Evolutionary conservation across 148 eudicot species (phyloP).

Genomic region (Polygonum aviculare): DNA sequence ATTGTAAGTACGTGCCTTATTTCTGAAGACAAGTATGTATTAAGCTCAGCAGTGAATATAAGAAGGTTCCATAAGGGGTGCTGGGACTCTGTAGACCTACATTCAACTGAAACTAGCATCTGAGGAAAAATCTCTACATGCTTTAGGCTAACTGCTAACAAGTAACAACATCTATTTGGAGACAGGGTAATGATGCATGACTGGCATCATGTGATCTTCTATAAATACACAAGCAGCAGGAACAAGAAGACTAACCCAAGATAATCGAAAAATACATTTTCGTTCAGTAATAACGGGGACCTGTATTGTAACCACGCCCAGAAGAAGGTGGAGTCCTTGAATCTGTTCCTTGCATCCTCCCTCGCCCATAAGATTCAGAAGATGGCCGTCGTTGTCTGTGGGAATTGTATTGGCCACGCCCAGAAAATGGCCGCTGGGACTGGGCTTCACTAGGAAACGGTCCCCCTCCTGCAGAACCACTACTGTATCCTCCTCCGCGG

Average conservation of each 20-base stretch:
- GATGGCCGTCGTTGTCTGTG: conserved; percentile 57
- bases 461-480: conserved; percentile 23
- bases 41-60: not conserved
- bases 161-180: not conserved
- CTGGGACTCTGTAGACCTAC: not conserved
- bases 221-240: not conserved
- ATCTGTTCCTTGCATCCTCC: conserved; percentile 48
- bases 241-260: not conserved
- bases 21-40: not conserved
- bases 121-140: not conserved
- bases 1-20: not conserved
- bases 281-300: conserved; percentile 60
- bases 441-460: conserved; percentile 32
- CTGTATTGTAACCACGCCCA: conserved; percentile 60
- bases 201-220: not conserved
- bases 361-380: conserved; percentile 32
- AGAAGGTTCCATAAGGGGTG: not conserved
- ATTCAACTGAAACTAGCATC: conserved; percentile 3
- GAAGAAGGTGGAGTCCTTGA: conserved; percentile 62
- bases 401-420: conserved; percentile 43
- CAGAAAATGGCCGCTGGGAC: conserved; percentile 31
- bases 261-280: not conserved
- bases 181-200: not conserved
- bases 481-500: conserved; percentile 32
- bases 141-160: not conserved